These are phyloP conservation scores for Paspalum notatum DNA, from an alignment of 176 grass and related monocot species.

Conservation along the genomic window DNA sequence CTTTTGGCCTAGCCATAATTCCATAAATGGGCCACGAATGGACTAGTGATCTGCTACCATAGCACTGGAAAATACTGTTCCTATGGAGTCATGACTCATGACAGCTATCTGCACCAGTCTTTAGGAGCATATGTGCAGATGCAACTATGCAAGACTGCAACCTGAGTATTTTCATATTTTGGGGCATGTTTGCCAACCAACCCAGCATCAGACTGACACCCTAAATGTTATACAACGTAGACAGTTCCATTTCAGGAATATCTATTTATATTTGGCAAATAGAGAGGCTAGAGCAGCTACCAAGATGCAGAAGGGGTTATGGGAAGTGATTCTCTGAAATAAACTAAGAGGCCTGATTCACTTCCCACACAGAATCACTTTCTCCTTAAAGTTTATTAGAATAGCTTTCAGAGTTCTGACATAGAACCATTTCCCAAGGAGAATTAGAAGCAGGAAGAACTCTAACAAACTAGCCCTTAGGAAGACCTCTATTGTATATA, in stretches of 20 bases:
- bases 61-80: background rate
- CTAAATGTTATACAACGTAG: background rate
- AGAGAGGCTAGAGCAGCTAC: no score
- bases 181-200: conserved; percentile 5
- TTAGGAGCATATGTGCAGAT: background rate
- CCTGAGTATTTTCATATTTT: background rate
- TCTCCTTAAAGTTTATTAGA: no score
- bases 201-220: background rate
- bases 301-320: no score
- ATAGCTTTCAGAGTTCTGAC: no score
- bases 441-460: no score
- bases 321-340: no score
- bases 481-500: background rate
- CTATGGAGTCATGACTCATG: background rate
- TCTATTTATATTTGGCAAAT: background rate
- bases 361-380: no score
- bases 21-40: conserved; percentile 1
- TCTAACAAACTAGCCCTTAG: background rate
- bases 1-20: background rate
- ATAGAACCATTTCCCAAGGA: no score
- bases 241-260: background rate
- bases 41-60: conserved; percentile 9
- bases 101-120: background rate
- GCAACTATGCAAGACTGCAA: background rate
- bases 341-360: no score